phyloP scores from a whole-genome alignment of 2,329 filamentous ascomycete species.

The Trichoderma lentiforme region DNA sequence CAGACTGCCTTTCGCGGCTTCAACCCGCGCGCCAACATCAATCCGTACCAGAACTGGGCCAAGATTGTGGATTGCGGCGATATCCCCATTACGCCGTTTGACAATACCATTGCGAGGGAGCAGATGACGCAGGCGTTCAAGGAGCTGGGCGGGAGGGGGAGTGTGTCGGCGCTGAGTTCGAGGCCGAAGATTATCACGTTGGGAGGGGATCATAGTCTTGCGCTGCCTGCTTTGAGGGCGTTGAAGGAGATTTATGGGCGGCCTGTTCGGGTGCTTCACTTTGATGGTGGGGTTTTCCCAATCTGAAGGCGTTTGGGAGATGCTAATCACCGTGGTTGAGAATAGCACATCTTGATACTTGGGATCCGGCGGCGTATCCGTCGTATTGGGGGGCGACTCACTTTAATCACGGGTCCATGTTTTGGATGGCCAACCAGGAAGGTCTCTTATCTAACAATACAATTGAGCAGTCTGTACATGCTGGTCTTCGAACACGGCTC shows the following conservation, averaged over 20 bases:
- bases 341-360: constrained; percentile 74
- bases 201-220: constrained; percentile 70
- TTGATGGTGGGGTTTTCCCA: constrained; percentile 49
- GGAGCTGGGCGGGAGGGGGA: constrained; percentile 55
- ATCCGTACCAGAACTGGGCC: constrained; percentile 80
- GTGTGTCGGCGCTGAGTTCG: constrained; percentile 34
- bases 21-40: constrained; percentile 78
- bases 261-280: constrained; percentile 68
- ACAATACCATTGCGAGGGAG: constrained; percentile 74
- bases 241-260: constrained; percentile 59
- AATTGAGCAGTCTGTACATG: constrained; percentile 72
- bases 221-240: constrained; percentile 66
- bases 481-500: constrained; percentile 75
- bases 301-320: not conserved
- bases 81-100: constrained; percentile 81
- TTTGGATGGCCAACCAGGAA: constrained; percentile 81
- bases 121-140: constrained; percentile 83
- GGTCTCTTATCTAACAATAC: constrained; percentile 70
- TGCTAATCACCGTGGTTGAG: constrained; percentile 20
- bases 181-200: constrained; percentile 62
- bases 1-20: constrained; percentile 75
- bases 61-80: constrained; percentile 87
- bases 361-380: constrained; percentile 79
- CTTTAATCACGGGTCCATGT: constrained; percentile 89
- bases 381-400: constrained; percentile 63